Evolutionary conservation across 1,284 basidiomycete genomes (phyloP).

Genomic region (Trametes hirsuta): DNA sequence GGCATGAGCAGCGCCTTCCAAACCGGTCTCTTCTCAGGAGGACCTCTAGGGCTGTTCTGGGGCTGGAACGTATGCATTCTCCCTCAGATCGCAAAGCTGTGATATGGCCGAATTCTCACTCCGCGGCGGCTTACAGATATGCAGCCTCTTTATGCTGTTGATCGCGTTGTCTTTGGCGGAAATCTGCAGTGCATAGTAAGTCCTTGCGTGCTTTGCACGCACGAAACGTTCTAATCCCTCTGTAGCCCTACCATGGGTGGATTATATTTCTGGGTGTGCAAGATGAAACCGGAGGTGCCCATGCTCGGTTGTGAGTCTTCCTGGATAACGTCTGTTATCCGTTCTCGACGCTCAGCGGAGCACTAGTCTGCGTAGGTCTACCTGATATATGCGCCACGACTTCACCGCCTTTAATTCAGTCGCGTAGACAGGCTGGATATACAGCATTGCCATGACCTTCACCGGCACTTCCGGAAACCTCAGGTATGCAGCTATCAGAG

Average conservation of each 20-base stretch:
- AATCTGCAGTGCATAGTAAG: constrained; percentile 63
- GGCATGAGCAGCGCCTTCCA: constrained; percentile 62
- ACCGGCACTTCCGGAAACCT: constrained; percentile 65
- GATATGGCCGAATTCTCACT: background rate
- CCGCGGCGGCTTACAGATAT: constrained; percentile 42
- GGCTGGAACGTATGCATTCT: constrained; percentile 59
- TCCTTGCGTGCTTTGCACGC: constrained; percentile 7
- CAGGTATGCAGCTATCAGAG: constrained; percentile 38
- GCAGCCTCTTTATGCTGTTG: constrained; percentile 62
- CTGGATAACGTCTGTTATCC: too few species aligned
- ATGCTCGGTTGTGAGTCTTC: constrained; percentile 55
- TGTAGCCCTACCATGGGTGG: constrained; percentile 60
- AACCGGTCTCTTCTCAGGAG: constrained; percentile 61
- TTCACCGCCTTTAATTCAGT: background rate
- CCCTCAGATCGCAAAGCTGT: background rate
- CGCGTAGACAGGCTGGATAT: constrained; percentile 60
- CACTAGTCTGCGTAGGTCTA: constrained; percentile 32
- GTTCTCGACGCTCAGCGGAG: background rate
- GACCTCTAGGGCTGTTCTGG: constrained; percentile 63
- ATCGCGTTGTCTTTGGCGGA: constrained; percentile 61
- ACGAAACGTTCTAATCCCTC: background rate
- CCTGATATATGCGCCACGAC: background rate
- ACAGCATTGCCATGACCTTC: constrained; percentile 62
- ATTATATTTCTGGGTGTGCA: constrained; percentile 67
- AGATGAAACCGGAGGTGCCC: constrained; percentile 59